These are phyloP conservation scores for Fusarium sp. DNA, from an alignment of 2,329 filamentous ascomycete species.

Conservation along the genomic window DNA sequence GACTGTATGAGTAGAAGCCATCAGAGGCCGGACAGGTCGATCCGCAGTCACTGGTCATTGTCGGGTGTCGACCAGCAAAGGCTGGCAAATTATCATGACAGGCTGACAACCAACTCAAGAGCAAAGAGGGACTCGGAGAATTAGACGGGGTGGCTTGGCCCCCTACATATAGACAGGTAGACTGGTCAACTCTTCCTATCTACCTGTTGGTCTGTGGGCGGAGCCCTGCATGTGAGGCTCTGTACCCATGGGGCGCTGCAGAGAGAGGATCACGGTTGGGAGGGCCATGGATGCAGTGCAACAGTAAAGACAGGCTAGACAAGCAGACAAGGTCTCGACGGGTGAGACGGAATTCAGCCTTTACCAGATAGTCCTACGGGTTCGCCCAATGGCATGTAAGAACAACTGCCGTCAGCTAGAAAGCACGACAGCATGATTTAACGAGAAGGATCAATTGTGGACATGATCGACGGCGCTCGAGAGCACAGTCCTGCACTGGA, in stretches of 20 bases:
- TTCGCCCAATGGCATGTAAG: constrained; percentile 31
- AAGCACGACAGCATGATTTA: constrained; percentile 20
- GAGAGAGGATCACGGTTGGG: constrained; percentile 35
- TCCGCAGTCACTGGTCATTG: constrained; percentile 55
- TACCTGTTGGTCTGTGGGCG: constrained; percentile 30
- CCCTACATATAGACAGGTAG: constrained; percentile 45
- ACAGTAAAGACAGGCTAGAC: constrained; percentile 31
- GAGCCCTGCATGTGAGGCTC: constrained; percentile 47
- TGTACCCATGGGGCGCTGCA: constrained; percentile 38
- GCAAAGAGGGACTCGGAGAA: constrained; percentile 20
- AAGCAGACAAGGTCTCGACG: constrained; percentile 36
- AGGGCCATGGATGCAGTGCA: constrained; percentile 40
- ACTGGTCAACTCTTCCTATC: constrained; percentile 12
- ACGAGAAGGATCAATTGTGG: constrained; percentile 31
- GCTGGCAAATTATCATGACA: constrained; percentile 45
- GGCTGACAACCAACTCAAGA: constrained; percentile 32
- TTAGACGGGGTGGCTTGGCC: constrained; percentile 39
- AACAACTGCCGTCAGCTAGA: constrained; percentile 36
- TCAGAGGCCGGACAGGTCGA: constrained; percentile 52
- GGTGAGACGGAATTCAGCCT: constrained; percentile 29
- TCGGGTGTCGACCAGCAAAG: constrained; percentile 38
- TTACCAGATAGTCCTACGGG: constrained; percentile 14
- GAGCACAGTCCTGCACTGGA: constrained; percentile 24
- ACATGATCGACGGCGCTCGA: constrained; percentile 29
- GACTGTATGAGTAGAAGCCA: constrained; percentile 56